Percentiles rank a stretch among this genome's conserved stretches.
Evolutionary conservation across 371 early-diverging fungal genomes (phyloP).

Genomic region (Dinochytrium kinnereticum): DNA sequence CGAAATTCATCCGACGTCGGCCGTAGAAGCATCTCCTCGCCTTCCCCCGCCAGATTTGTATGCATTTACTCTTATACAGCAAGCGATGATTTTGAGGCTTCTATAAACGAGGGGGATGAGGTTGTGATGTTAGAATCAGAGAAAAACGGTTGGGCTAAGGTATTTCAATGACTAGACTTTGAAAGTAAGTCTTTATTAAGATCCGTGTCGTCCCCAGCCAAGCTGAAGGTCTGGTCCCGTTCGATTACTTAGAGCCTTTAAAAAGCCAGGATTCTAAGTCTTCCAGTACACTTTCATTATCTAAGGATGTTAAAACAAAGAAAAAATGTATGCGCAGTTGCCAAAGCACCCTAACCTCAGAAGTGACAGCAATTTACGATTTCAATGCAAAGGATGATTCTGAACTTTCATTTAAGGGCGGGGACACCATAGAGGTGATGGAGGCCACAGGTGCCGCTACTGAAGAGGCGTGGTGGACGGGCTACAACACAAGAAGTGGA

Average conservation of each 20-base stretch:
- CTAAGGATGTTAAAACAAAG: not conserved
- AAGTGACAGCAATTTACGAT: conserved; percentile 35
- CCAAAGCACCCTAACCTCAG: not conserved
- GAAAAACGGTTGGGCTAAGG: conserved; percentile 86
- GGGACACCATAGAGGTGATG: conserved; percentile 44
- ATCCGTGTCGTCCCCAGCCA: conserved; percentile 36
- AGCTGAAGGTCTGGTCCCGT: conserved; percentile 71
- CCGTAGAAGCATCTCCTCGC: not conserved
- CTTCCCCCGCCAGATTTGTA: conserved; percentile 56
- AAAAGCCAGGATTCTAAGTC: not conserved
- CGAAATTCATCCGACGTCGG: not conserved
- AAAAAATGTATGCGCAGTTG: not conserved
- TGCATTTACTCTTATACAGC: conserved; percentile 83
- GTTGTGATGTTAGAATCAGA: conserved; percentile 71
- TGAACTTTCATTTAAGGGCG: conserved; percentile 49
- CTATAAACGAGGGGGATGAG: conserved; percentile 73
- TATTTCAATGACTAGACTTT: conserved; percentile 21
- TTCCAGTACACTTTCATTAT: not conserved
- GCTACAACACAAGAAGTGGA: conserved; percentile 38
- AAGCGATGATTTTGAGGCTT: conserved; percentile 76
- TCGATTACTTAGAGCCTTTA: conserved; percentile 32
- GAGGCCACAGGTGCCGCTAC: conserved; percentile 25
- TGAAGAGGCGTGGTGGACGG: conserved; percentile 55
- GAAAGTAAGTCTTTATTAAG: conserved; percentile 1
- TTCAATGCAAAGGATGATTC: conserved; percentile 40